A percentile compares a stretch with the other conserved stretches of the same genome.
phyloP scores from a whole-genome alignment of 164 flowering plant genomes.

The Warburgia ugandensis region DNA sequence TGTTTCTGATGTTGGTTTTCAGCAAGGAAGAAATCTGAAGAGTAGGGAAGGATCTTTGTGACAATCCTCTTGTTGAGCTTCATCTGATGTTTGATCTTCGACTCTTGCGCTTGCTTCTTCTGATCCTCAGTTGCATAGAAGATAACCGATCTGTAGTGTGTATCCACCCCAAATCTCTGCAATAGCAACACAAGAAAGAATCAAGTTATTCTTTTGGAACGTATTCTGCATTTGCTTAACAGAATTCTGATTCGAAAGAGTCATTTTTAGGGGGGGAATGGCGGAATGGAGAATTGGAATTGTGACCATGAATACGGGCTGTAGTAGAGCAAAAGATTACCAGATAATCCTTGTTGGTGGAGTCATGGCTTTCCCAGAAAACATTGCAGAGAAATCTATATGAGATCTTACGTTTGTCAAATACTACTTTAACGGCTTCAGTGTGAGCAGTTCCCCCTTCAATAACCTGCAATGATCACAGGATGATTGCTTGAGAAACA shows the following conservation, averaged over 20 bases:
- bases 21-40: slow-evolving; percentile 16
- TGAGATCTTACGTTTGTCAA: slow-evolving; percentile 19
- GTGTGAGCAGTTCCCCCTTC: slow-evolving; percentile 24
- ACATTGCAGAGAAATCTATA: slow-evolving; percentile 20
- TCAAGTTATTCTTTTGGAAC: neutral
- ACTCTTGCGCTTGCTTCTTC: slow-evolving; percentile 18
- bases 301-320: no score
- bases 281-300: no score
- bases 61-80: slow-evolving; percentile 27
- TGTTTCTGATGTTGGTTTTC: slow-evolving; percentile 24
- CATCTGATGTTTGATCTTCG: slow-evolving; percentile 24
- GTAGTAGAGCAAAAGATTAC: slow-evolving; percentile 8
- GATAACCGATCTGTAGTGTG: slow-evolving; percentile 22
- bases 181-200: neutral
- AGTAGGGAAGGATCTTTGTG: slow-evolving; percentile 11
- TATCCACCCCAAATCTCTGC: slow-evolving; percentile 21
- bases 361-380: slow-evolving; percentile 31
- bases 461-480: slow-evolving; percentile 12
- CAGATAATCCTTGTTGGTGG: slow-evolving; percentile 23
- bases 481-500: neutral
- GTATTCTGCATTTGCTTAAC: no score
- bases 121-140: slow-evolving; percentile 16
- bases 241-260: no score
- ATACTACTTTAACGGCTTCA: slow-evolving; percentile 21
- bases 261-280: no score